Evolutionary conservation across 169 alveolate genomes (phyloP).

Genomic region (Neospora caninum): DNA sequence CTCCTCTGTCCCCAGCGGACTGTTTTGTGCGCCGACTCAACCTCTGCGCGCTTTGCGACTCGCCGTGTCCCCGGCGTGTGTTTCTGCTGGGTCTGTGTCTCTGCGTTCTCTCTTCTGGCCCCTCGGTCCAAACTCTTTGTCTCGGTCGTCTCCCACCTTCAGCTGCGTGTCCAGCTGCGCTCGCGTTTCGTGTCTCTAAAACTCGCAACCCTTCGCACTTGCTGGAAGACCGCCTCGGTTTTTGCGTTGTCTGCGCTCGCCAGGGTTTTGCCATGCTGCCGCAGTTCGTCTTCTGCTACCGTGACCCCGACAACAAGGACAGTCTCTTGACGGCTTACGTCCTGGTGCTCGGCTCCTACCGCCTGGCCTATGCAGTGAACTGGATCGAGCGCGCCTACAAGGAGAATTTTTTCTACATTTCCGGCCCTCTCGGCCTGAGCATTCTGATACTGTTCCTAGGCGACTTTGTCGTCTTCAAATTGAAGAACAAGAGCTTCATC

Average conservation of each 20-base stretch:
- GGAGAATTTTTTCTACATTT: conserved; percentile 38
- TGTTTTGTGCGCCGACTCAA: too few relatives aligned
- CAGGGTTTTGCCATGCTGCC: conserved; percentile 60
- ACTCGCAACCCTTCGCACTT: too few relatives aligned
- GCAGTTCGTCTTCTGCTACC: conserved; percentile 53
- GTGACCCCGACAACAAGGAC: conserved; percentile 57
- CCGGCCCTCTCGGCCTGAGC: conserved; percentile 45
- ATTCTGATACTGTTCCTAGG: conserved; percentile 23
- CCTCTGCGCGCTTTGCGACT: too few relatives aligned
- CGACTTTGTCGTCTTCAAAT: conserved; percentile 34
- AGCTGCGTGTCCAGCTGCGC: too few relatives aligned
- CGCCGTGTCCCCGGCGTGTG: too few relatives aligned
- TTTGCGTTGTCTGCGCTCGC: background rate
- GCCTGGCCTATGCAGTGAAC: conserved; percentile 27
- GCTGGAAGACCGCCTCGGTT: too few relatives aligned
- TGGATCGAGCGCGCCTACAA: conserved; percentile 36
- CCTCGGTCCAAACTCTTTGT: too few relatives aligned
- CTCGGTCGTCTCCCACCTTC: too few relatives aligned
- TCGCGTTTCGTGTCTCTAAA: too few relatives aligned
- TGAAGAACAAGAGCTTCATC: conserved; percentile 7
- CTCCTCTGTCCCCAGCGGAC: too few relatives aligned
- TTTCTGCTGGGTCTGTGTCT: too few relatives aligned
- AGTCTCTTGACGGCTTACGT: conserved; percentile 28
- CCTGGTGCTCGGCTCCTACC: conserved; percentile 27
- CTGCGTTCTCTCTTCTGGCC: too few relatives aligned